These are phyloP conservation scores for Tulasnella sp. DNA, from an alignment of 768 basidiomycete genomes.

Conservation along the genomic window DNA sequence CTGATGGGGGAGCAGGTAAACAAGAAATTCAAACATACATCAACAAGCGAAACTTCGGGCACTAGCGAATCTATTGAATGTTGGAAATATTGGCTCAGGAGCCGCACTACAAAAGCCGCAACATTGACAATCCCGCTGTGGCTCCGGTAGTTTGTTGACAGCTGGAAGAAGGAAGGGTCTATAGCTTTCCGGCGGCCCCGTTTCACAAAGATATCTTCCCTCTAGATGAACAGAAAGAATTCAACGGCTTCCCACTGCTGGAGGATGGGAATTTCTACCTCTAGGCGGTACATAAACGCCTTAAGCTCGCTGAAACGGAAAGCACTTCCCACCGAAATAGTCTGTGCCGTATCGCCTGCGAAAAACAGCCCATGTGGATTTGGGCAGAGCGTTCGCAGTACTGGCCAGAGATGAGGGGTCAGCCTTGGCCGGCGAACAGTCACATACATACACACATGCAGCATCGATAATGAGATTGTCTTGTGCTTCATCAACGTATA, in stretches of 20 bases:
- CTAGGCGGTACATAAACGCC: not conserved
- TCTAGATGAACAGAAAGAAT: not conserved
- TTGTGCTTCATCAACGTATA: conserved; percentile 74
- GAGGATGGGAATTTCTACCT: not conserved
- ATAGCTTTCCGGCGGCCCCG: not conserved
- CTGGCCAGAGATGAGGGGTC: not conserved
- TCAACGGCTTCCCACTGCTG: not conserved
- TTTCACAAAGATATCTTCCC: not conserved
- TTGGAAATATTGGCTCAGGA: not conserved
- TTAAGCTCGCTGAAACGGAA: conserved; percentile 21
- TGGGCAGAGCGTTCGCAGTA: not conserved
- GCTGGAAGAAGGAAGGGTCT: conserved; percentile 10
- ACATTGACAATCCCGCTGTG: conserved; percentile 19
- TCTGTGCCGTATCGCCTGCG: conserved; percentile 20
- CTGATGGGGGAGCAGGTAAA: not conserved
- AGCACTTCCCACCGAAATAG: not conserved
- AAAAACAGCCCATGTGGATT: conserved; percentile 18
- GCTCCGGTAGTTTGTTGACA: conserved; percentile 20
- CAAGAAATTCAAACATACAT: not conserved
- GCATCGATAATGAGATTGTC: conserved; percentile 66
- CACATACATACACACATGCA: conserved; percentile 42
- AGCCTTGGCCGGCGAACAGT: too few species aligned
- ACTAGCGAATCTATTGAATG: conserved; percentile 6
- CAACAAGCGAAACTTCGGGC: not conserved
- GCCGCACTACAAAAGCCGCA: not conserved